phyloP scores from a whole-genome alignment of 257 asterid genomes.

The Schizonepeta tenuifolia region DNA sequence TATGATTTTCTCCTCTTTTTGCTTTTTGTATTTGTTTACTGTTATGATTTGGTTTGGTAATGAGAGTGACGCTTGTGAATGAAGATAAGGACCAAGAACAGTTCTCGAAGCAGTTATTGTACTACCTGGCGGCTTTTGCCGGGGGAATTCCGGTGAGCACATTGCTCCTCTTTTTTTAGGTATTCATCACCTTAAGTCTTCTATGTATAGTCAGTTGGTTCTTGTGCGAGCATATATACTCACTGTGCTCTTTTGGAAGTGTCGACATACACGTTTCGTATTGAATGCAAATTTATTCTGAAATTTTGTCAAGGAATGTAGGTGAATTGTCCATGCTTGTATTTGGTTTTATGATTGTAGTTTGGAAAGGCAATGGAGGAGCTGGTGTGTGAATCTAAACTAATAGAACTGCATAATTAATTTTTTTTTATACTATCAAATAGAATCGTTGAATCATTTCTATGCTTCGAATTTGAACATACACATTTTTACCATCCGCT shows the following conservation, averaged over 20 bases:
- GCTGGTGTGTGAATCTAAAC: background rate
- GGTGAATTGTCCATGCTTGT: background rate
- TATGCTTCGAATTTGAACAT: background rate
- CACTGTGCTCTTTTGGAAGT: constrained; percentile 1
- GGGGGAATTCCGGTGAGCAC: constrained; percentile 97
- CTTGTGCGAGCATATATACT: background rate
- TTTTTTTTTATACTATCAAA: background rate
- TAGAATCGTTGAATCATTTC: background rate
- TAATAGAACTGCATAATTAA: background rate
- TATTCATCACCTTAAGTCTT: constrained; percentile 40
- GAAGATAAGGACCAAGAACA: constrained; percentile 89
- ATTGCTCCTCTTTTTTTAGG: constrained; percentile 70
- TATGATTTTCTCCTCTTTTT: constrained; percentile 38
- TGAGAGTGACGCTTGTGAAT: constrained; percentile 24
- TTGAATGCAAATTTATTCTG: background rate
- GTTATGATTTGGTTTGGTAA: constrained; percentile 23
- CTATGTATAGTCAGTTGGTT: constrained; percentile 15
- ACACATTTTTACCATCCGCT: constrained; percentile 2
- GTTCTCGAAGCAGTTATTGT: constrained; percentile 73
- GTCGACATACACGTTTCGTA: background rate
- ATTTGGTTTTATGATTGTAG: constrained; percentile 3
- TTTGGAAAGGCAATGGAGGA: constrained; percentile 13
- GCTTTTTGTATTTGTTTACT: background rate
- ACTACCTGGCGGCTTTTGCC: constrained; percentile 80
- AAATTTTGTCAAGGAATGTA: background rate